Conservation (phyloP, 345 rosid genomes). For the thale cress (Arabidopsis thaliana) region DNA sequence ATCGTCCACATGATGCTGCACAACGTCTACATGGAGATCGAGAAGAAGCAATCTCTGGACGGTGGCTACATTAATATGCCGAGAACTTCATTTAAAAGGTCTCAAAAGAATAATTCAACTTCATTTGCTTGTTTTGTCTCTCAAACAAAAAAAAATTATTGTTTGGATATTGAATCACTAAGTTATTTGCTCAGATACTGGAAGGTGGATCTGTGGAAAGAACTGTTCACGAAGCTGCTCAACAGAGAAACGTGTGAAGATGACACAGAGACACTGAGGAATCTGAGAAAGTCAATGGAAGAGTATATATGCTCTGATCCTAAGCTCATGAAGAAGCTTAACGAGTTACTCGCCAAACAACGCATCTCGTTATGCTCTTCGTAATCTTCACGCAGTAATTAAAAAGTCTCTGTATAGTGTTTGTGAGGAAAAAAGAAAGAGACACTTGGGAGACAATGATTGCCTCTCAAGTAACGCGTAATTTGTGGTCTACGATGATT, state of each 20-base stretch:
- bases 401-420: conserved; percentile 11
- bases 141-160: not conserved
- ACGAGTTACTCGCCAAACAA: conserved; percentile 73
- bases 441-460: conserved; percentile 3
- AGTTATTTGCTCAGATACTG: conserved; percentile 63
- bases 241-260: conserved; percentile 52
- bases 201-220: conserved; percentile 80
- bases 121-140: not conserved
- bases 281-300: conserved; percentile 66
- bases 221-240: conserved; percentile 68
- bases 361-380: conserved; percentile 72
- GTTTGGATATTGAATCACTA: not conserved
- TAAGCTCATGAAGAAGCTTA: conserved; percentile 68
- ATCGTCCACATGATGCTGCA: conserved; percentile 88
- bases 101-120: not conserved
- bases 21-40: conserved; percentile 71
- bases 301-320: conserved; percentile 61
- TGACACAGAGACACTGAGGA: conserved; percentile 55
- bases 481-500: not conserved
- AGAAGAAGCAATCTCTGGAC: conserved; percentile 56
- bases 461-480: not conserved
- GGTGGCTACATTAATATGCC: conserved; percentile 63
- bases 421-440: conserved; percentile 19
- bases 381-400: conserved; percentile 12
- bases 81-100: conserved; percentile 75